Percentiles rank a stretch among this genome's conserved stretches.
These are phyloP conservation scores for Paxillus ammoniavirescens DNA, from an alignment of 768 basidiomycete genomes.

Conservation along the genomic window DNA sequence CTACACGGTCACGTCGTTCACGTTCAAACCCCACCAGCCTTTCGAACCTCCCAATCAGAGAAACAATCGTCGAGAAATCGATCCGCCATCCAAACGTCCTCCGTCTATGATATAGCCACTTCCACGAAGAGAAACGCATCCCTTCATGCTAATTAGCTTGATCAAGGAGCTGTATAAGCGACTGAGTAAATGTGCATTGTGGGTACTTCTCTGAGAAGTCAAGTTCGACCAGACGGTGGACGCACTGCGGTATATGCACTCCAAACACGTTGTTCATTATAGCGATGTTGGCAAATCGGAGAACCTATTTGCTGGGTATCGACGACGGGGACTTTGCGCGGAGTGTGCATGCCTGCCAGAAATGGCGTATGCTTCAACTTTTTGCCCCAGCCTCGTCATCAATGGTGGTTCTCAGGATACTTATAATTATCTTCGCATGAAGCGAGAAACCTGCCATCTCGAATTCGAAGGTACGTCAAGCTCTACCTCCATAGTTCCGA, in stretches of 20 bases:
- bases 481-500: no score
- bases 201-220: constrained; percentile 88
- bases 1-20: no score
- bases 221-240: constrained; percentile 97
- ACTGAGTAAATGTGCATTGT: constrained; percentile 76
- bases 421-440: no score
- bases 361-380: constrained; percentile 33
- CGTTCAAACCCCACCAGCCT: no score
- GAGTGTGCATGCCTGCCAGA: constrained; percentile 92
- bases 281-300: constrained; percentile 95
- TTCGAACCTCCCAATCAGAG: no score
- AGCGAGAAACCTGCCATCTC: no score
- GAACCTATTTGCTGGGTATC: constrained; percentile 88
- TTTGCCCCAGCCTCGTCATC: no score
- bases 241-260: constrained; percentile 89
- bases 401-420: no score
- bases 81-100: constrained; percentile 96
- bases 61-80: constrained; percentile 96
- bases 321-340: constrained; percentile 98
- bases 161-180: constrained; percentile 98
- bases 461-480: no score
- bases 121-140: constrained; percentile 97
- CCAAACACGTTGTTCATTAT: constrained; percentile 91
- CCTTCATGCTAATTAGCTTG: no score
- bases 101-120: constrained; percentile 93